Evolutionary conservation across 257 asterid genomes (phyloP).

Genomic region (Lavandula angustifolia): DNA sequence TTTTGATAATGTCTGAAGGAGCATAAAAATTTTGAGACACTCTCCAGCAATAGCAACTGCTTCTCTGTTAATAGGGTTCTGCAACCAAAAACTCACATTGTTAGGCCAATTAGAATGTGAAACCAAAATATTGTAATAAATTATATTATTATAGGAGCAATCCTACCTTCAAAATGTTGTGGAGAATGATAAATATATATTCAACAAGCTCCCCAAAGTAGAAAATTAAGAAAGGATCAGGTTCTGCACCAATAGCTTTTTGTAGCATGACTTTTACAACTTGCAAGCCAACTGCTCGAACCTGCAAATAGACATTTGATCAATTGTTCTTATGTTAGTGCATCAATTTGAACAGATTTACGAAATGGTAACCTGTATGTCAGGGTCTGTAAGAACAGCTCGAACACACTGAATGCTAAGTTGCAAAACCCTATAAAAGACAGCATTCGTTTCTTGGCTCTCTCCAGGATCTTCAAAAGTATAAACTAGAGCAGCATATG

Average conservation of each 20-base stretch:
- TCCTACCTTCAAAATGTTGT: slow-evolving; percentile 55
- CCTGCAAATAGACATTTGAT: slow-evolving; percentile 48
- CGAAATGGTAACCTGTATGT: slow-evolving; percentile 64
- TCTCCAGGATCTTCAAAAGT: slow-evolving; percentile 49
- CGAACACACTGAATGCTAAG: slow-evolving; percentile 57
- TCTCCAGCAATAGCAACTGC: slow-evolving; percentile 77
- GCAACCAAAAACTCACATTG: slow-evolving; percentile 44
- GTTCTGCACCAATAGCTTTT: slow-evolving; percentile 53
- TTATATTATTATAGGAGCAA: slow-evolving; percentile 9
- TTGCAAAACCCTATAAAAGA: slow-evolving; percentile 51
- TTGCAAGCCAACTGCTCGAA: slow-evolving; percentile 87
- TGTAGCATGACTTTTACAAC: slow-evolving; percentile 68
- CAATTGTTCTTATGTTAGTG: slow-evolving; percentile 21
- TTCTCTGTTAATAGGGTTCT: slow-evolving; percentile 69
- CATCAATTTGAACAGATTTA: slow-evolving; percentile 22
- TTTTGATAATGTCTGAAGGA: slow-evolving; percentile 69
- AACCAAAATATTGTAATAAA: background rate
- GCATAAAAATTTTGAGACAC: slow-evolving; percentile 78
- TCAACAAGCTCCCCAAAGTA: slow-evolving; percentile 83
- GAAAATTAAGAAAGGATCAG: slow-evolving; percentile 55
- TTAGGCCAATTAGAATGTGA: slow-evolving; percentile 31
- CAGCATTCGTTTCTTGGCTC: slow-evolving; percentile 49
- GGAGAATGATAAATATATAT: slow-evolving; percentile 53
- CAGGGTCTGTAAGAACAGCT: slow-evolving; percentile 59
- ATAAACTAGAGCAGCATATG: slow-evolving; percentile 62